Base-by-base conservation (phyloP, 345 rosid genomes). In the Aquilaria malaccensis region DNA sequence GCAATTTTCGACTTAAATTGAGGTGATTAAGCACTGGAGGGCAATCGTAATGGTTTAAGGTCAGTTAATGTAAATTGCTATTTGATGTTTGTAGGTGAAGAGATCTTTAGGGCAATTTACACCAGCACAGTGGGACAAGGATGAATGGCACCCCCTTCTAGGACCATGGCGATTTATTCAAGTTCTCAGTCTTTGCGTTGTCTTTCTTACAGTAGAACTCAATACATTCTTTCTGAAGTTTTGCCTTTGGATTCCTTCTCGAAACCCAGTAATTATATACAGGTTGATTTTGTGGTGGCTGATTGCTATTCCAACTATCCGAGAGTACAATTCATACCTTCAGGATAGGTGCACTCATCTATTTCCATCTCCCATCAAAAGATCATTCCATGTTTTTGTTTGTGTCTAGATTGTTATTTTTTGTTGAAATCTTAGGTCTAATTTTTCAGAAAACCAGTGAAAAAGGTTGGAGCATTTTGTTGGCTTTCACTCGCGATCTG, bases 91-190 rank as follows among this genome's bases (percentile, higher is more conserved):
- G 47, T 73, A 94, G 99, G 94, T 94, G 32, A 90, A 83, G 69
- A 78, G 96, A 67, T 88, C 99, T 52, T 46, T 94, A 52, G 95
- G 93, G 62, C 97, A 94, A 64, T 94, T 94, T 67, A 94, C 99
- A 56, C 99, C 99, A 59, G 97, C 99, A 30, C 96, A 88, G 11
- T 94, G 97, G 97, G 97, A 94, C 65, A 94, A 86, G 79, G 97
- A 94, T 70, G 99, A 94, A 70, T 90, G 99, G 99, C 96, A 86
- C 61, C 99, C 99, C 1, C 64, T 94, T 67, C 97, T 86, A 66
- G 97, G 91, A 52, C 99, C 99, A 55, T 85, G 95, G 97, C 93
- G 99, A 14, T 94, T 94, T 62, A 80, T 90, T 61, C 99, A 94
- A 90, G 96, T 90, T 57, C 88, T 94, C 48, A 83, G 74, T 58